Evolutionary conservation across 2,329 filamentous ascomycete genomes (phyloP), one percentile per base, ranked within the genome.

Genomic region (Arthrobotrys entomopaga): DNA sequence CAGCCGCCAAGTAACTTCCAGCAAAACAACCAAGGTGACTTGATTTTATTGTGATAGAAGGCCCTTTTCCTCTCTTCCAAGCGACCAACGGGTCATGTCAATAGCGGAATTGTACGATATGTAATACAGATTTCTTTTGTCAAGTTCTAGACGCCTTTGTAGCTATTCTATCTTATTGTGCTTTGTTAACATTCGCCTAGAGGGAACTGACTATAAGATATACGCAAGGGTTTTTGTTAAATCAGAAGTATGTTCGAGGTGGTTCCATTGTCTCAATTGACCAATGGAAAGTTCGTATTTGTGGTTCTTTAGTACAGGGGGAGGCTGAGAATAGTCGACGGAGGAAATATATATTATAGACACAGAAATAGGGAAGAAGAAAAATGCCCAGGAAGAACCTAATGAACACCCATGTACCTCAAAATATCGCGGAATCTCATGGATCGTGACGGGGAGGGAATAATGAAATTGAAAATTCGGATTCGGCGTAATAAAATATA

Each of bases 381-480:
- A 74, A 67, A 46, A 74, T 74, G 61, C 70, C 70, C 70, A 74
- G 40, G 70, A 74, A 73, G 69, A 66, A 74, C 70, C 70, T 67
- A 43, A 74, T 67, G 57, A 74, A 74, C 70, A 74, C 70, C 70
- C 57, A 53, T 66, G 22, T 67, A 57, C 57, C 63, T 74, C 70
- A 74, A 69, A 67, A 59, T 59, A 66, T 38, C 50, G 53, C 26
- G 13, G 53, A 58, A 59, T 66, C 63, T 65, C 50, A 58, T 74
- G 50, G 63, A 63, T 74, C 70, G 57, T 74, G 63, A 67, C 50
- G 34, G 43, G 52, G 61, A 63, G 61, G 63, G 58, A 74, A 67
- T 66, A 38, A n/a, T 61, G 46, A 49, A 49, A 65, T 65, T 61
- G 65, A 64, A 60, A 66, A 15, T 15, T 13, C 11, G 40, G 61